These are phyloP conservation scores for Nepenthes gracilis DNA, from an alignment of 148 eudicot genomes.

Conservation along the genomic window DNA sequence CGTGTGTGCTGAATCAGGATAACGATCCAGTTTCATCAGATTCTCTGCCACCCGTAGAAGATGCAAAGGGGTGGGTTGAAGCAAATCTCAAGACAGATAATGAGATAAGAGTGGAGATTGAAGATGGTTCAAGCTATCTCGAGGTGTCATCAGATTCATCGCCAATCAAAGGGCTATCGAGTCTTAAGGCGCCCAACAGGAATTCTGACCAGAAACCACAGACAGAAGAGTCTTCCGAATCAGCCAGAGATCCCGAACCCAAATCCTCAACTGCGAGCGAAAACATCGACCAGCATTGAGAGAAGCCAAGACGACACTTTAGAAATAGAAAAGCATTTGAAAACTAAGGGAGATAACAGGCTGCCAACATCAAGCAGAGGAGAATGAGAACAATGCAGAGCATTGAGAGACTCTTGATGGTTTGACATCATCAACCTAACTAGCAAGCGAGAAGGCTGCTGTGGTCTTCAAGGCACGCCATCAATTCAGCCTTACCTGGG, in stretches of 20 bases:
- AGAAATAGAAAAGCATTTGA: slow-evolving; percentile 5
- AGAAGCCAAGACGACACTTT: slow-evolving; percentile 1
- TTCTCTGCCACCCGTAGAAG: slow-evolving; percentile 8
- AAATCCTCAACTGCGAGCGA: slow-evolving; percentile 4
- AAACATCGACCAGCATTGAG: slow-evolving; percentile 1
- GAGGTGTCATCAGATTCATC: slow-evolving; percentile 8
- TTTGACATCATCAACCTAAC: slow-evolving; percentile 7
- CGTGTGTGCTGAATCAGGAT: not conserved
- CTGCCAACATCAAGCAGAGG: not conserved
- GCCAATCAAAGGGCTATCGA: slow-evolving; percentile 5
- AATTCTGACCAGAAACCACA: slow-evolving; percentile 7
- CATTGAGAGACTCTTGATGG: slow-evolving; percentile 9
- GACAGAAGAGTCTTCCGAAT: slow-evolving; percentile 5
- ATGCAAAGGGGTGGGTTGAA: slow-evolving; percentile 13
- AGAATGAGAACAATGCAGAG: slow-evolving; percentile 1
- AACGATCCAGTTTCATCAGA: slow-evolving; percentile 11
- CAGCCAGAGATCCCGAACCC: slow-evolving; percentile 4
- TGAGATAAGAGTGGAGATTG: slow-evolving; percentile 8
- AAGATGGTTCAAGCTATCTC: slow-evolving; percentile 8
- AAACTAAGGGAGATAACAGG: slow-evolving; percentile 3
- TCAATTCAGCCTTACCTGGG: no score
- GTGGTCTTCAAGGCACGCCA: no score
- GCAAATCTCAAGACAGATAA: slow-evolving; percentile 5
- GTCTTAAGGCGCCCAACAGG: slow-evolving; percentile 3
- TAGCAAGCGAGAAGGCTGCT: not conserved